Evolutionary conservation across 2,329 filamentous ascomycete species (phyloP).

Genomic region (Sarocladium oryzae): DNA sequence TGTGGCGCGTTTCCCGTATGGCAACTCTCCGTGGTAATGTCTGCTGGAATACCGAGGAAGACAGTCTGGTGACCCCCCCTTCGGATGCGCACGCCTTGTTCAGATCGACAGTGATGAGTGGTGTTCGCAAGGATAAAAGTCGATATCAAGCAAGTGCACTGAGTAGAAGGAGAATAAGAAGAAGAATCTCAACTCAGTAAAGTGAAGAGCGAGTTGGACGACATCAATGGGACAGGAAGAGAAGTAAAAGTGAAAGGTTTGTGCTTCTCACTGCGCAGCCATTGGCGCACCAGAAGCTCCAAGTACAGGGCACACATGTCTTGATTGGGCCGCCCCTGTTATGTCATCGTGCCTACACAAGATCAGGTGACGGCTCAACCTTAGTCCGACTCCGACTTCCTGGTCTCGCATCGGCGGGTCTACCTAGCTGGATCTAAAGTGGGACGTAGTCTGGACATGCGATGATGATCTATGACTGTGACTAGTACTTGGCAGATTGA

Average conservation of each 20-base stretch:
- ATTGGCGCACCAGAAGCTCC: not conserved
- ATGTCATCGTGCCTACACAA: conserved; percentile 1
- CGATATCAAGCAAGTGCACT: not conserved
- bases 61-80: too few species aligned
- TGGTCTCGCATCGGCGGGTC: not conserved
- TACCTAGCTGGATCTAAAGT: not conserved
- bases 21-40: too few species aligned
- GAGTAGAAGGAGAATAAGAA: too few species aligned
- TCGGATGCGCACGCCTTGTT: not conserved
- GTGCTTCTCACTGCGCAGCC: conserved; percentile 2
- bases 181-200: too few species aligned
- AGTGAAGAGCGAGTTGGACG: not conserved
- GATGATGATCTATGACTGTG: not conserved
- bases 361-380: not conserved
- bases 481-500: too few species aligned
- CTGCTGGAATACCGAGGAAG: too few species aligned
- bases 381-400: not conserved
- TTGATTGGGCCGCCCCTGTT: conserved; percentile 3
- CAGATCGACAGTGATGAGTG: too few species aligned
- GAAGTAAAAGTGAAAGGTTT: not conserved
- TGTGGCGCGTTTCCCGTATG: not conserved
- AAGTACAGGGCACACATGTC: not conserved
- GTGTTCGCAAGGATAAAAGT: not conserved
- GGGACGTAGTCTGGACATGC: not conserved
- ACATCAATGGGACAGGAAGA: not conserved